These are phyloP conservation scores for Xerocomus minutiporus DNA, from an alignment of 1,284 basidiomycete genomes.

Conservation along the genomic window DNA sequence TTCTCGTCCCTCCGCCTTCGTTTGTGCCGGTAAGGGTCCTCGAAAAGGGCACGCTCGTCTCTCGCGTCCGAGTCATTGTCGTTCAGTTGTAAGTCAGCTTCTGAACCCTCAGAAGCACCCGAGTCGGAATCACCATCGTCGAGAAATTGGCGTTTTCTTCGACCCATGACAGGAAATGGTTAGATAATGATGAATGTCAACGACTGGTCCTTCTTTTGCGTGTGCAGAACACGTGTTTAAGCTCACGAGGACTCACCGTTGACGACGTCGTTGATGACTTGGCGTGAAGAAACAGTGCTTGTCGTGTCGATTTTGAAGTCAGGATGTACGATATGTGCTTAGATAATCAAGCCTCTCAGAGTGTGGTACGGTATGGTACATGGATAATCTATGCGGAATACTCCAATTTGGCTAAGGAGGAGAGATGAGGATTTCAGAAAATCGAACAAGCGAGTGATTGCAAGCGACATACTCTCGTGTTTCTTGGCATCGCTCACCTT, in stretches of 20 bases:
- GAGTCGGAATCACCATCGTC: slow-evolving; percentile 70
- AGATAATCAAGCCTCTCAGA: slow-evolving; percentile 12
- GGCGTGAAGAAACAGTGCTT: not conserved
- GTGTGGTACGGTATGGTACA: slow-evolving; percentile 3
- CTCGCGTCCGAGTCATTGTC: slow-evolving; percentile 66
- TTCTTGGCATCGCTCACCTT: slow-evolving; percentile 97
- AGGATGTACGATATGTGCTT: slow-evolving; percentile 5
- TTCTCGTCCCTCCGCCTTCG: slow-evolving; percentile 63
- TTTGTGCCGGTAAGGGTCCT: slow-evolving; percentile 73
- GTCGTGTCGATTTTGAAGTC: not conserved
- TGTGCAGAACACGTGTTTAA: slow-evolving; percentile 1
- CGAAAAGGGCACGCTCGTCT: slow-evolving; percentile 76
- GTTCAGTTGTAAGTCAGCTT: slow-evolving; percentile 43
- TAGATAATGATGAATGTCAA: slow-evolving; percentile 8
- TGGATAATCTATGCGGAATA: slow-evolving; percentile 41
- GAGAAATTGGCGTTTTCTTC: slow-evolving; percentile 74
- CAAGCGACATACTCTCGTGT: slow-evolving; percentile 71
- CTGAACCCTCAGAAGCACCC: slow-evolving; percentile 56
- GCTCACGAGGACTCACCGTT: slow-evolving; percentile 15
- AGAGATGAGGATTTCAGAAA: slow-evolving; percentile 3
- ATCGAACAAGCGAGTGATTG: not conserved
- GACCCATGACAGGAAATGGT: slow-evolving; percentile 55
- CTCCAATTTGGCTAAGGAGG: slow-evolving; percentile 52
- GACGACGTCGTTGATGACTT: not conserved
- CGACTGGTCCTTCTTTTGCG: slow-evolving; percentile 2